These are phyloP conservation scores for Quercus mongolica DNA, from an alignment of 306 rosid species.

Conservation along the genomic window DNA sequence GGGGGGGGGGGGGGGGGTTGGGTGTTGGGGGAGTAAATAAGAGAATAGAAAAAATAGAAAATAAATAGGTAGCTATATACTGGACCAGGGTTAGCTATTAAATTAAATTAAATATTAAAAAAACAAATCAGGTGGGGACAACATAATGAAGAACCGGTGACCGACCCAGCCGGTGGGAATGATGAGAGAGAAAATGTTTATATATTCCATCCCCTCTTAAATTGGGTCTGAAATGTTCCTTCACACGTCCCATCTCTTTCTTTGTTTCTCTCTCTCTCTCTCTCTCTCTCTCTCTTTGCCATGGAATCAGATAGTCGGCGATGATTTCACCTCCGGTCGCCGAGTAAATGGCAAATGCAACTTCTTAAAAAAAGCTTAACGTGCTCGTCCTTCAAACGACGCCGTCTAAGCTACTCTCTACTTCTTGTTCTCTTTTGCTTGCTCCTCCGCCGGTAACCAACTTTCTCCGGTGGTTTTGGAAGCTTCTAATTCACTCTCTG, in stretches of 20 bases:
- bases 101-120: too few species aligned
- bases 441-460: conserved; percentile 20
- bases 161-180: conserved; percentile 50
- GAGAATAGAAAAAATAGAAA: too few species aligned
- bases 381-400: conserved; percentile 6
- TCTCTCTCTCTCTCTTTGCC: conserved; percentile 11
- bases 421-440: conserved; percentile 2
- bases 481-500: conserved; percentile 11
- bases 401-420: conserved; percentile 10
- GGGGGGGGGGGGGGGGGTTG: too few species aligned
- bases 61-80: too few species aligned
- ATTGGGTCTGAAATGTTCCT: conserved; percentile 51
- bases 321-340: conserved; percentile 31
- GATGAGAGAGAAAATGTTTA: conserved; percentile 50
- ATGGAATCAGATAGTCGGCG: conserved; percentile 35
- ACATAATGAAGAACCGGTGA: conserved; percentile 42
- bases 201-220: conserved; percentile 55
- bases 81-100: too few species aligned
- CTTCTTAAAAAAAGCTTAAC: not conserved
- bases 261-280: conserved; percentile 17
- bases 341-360: conserved; percentile 27
- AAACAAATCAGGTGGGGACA: conserved; percentile 28
- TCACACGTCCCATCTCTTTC: conserved; percentile 40
- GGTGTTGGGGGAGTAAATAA: too few species aligned
- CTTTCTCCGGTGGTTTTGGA: conserved; percentile 26